Base-by-base conservation (phyloP, 1,284 basidiomycete species). In the Fomes fomentarius region DNA sequence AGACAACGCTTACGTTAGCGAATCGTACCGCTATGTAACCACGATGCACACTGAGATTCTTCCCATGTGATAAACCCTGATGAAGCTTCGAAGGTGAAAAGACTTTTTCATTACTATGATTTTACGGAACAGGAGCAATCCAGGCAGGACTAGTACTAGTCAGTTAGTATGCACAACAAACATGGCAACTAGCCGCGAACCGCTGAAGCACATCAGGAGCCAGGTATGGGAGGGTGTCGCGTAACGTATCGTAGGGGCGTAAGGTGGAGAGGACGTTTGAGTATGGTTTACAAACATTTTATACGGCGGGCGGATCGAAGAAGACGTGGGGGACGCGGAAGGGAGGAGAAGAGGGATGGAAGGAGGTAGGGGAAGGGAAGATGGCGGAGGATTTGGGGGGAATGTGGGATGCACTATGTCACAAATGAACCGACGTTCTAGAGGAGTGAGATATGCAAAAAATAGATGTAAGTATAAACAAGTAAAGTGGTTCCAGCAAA, bases 381-480 rank as follows among this genome's bases (percentile, higher is more conserved):
- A 10, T 26, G n/a, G n/a, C n/a, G 26, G 30, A n/a, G 19, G 37
- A 37, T 25, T 34, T 39, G 7, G n/a, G 30, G 24, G 26, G 19
- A 25, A 24, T 2, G 17, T 15, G 28, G 30, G 50, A 21, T 25
- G 25, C 31, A 48, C n/a, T 57, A 57, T 57, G 51, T 46, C 54
- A 55, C 58, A 47, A 33, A 52, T 14, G 34, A 57, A 50, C 21
- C 15, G 31, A 34, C 41, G 39, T 45, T 58, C 56, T 57, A 56
- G 39, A 43, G 19, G 39, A 19, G 22, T 48, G 40, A 39, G 54
- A 55, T 56, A 53, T 50, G 58, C 54, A 55, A 37, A 46, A 50
- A 61, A 61, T 61, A 61, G 56, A 33, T 61, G 59, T 57, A 61
- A 54, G 56, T 61, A 61, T 61, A 61, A 61, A 61, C 59, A 61